Percentiles rank a stretch among this genome's conserved stretches.
Evolutionary conservation across 1,284 basidiomycete genomes (phyloP).

Genomic region (Psilocybe mexicana): DNA sequence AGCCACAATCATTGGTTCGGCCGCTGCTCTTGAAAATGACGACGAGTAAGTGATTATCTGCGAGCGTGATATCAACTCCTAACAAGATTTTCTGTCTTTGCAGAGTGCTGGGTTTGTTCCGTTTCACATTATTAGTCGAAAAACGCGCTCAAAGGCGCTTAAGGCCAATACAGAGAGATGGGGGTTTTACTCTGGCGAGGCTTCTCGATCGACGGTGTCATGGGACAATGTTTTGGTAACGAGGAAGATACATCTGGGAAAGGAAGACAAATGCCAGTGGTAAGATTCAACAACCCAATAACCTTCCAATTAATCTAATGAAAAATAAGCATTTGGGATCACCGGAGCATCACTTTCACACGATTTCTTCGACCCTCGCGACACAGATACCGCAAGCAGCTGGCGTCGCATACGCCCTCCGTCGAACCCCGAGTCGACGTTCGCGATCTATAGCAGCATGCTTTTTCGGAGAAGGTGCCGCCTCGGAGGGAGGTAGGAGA

Average conservation of each 20-base stretch:
- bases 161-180: conserved; percentile 87
- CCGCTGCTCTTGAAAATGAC: conserved; percentile 78
- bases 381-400: conserved; percentile 97
- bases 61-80: not conserved
- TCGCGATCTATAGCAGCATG: conserved; percentile 82
- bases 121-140: not conserved
- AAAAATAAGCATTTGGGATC: conserved; percentile 81
- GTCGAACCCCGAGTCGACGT: conserved; percentile 73
- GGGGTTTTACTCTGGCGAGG: conserved; percentile 90
- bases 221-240: conserved; percentile 91
- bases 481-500: conserved; percentile 61
- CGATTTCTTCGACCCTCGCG: conserved; percentile 91
- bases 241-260: conserved; percentile 81
- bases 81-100: conserved; percentile 1
- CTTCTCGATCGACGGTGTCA: conserved; percentile 70
- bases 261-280: conserved; percentile 88
- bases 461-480: conserved; percentile 88
- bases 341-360: conserved; percentile 84
- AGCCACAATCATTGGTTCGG: conserved; percentile 88
- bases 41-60: conserved; percentile 76
- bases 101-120: conserved; percentile 60
- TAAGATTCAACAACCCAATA: conserved; percentile 33
- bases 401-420: conserved; percentile 89
- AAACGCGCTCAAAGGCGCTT: not conserved
- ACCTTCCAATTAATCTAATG: not conserved